Evolutionary conservation across 2,329 filamentous ascomycete species (phyloP).

Genomic region (Cryoendolithus antarcticus): DNA sequence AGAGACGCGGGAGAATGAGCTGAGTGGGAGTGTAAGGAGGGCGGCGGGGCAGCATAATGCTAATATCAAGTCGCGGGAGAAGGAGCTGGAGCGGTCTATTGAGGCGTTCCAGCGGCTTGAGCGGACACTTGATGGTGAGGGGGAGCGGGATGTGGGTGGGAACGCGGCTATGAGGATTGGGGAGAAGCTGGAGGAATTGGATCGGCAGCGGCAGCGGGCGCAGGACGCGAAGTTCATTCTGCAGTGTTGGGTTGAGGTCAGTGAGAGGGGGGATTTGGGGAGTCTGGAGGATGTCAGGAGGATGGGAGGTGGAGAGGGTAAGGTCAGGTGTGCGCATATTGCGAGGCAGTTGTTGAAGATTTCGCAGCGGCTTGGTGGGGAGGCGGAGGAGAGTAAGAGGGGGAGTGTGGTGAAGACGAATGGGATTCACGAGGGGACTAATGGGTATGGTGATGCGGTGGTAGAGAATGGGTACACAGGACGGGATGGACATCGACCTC

Average conservation of each 20-base stretch:
- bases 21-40: conserved; percentile 76
- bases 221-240: conserved; percentile 91
- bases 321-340: conserved; percentile 87
- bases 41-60: conserved; percentile 87
- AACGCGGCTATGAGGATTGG: conserved; percentile 92
- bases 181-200: conserved; percentile 83
- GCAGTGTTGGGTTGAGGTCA: conserved; percentile 93
- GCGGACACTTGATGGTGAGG: conserved; percentile 52
- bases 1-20: conserved; percentile 79
- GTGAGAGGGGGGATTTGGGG: conserved; percentile 73
- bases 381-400: conserved; percentile 4
- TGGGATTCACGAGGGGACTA: conserved; percentile 19
- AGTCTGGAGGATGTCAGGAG: conserved; percentile 80
- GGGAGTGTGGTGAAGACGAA: conserved; percentile 11
- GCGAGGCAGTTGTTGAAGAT: conserved; percentile 88
- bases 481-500: conserved; percentile 13
- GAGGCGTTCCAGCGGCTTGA: conserved; percentile 85
- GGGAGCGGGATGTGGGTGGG: conserved; percentile 49
- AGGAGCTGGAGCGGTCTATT: conserved; percentile 85
- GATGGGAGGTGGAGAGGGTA: conserved; percentile 77
- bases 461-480: conserved; percentile 26
- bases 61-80: conserved; percentile 74
- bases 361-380: conserved; percentile 58
- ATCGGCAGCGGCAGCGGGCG: conserved; percentile 78
- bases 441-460: conserved; percentile 38